Evolutionary conservation across 805 yeast genomes (phyloP), one percentile per base, ranked within the genome.

Genomic region (Wickerhamiella hasegawae): DNA sequence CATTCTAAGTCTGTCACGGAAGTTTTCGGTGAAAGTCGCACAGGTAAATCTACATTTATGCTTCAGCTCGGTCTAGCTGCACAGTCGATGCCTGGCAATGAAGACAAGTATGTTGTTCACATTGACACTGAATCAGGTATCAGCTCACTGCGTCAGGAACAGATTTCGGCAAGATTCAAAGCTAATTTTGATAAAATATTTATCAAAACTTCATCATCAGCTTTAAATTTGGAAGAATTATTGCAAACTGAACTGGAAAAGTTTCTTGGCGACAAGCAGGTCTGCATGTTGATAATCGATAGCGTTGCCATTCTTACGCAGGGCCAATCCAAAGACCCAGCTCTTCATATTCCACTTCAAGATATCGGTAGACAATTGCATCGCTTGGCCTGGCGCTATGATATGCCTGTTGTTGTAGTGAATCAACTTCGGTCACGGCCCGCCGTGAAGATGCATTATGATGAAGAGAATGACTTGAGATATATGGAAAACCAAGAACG

Each of bases 1-100:
- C 65, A 59, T 2, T 51, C 67, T 3, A 69, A 74, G 3, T 54
- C 63, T 18, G 51, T 78, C 2, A 74, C 84, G 0, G 97, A 85
- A 57, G 51, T 87, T 3, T 74, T 73, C 45, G 97, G 97, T 0
- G 78, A 76, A 18, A 73, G 92, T 34, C 80, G 92, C 0, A 67
- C 79, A 1, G 97, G 95, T 0, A 87, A 87, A 48, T 76, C 95
- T 0, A 92, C 85, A 45, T 56, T 85, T 3, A 57, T 79, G 18
- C 65, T 76, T 59, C 87, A 77, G 43, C 46, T 84, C 34, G 63
- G 78, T 2, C 57, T 73, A 3, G 58, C 73, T 2, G 71, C 75
- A 10, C 83, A 76, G 43, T 45, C 68, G 8, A 66, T 28, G 20
- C 18, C 20, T 5, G n/a, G 16, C 10, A 17, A 15, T 75, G 0